Evolutionary conservation across 768 basidiomycete genomes (phyloP), one percentile per base, ranked within the genome.

Genomic region (Tephrocybe sp.): DNA sequence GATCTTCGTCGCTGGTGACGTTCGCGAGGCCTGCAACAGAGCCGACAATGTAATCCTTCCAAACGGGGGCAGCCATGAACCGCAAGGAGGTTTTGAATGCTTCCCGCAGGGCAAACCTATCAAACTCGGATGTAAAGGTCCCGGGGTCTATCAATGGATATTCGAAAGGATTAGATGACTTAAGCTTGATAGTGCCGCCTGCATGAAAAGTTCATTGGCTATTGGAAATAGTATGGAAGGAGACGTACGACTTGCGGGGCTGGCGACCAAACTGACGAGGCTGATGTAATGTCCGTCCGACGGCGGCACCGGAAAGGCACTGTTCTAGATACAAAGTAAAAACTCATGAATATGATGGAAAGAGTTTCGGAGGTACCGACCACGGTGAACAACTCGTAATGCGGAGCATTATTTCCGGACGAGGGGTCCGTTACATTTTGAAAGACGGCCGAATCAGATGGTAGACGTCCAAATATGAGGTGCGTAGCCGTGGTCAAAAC

Each of bases 111-210:
- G 48, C 54, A 18, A 46, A 52, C 9, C 60, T 40, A 47, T 65
- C 66, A 35, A 60, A 60, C 12, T 37, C 44, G 12, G 38, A 45
- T 11, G 43, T 57, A 9, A 72, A 67, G 61, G 77, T 71, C 42
- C 69, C 71, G 0, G 75, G 74, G 54, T 80, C 69, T 56, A 80
- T 77, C 15, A 61, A 45, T 0, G 79, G 77, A 34, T 60, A 37
- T 26, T 64, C 67, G 62, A 78, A 78, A 15, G 75, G 66, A 54
- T 69, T 60, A 6, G 64, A 67, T 5, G 74, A 71, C 35, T 64
- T 71, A 50, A 77, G 54, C n/a, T 57, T 60, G 5, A 68, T 32
- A 15, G 49, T 52, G 4, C 66, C 66, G 26, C 53, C 65, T 67
- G 27, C 19, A 25, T 12, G 9, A 39, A 25, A 60, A 44, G 4